Evolutionary conservation across 2,329 filamentous ascomycete species (phyloP), one percentile per base, ranked within the genome.

Genomic region (Cercospora brassicicola): DNA sequence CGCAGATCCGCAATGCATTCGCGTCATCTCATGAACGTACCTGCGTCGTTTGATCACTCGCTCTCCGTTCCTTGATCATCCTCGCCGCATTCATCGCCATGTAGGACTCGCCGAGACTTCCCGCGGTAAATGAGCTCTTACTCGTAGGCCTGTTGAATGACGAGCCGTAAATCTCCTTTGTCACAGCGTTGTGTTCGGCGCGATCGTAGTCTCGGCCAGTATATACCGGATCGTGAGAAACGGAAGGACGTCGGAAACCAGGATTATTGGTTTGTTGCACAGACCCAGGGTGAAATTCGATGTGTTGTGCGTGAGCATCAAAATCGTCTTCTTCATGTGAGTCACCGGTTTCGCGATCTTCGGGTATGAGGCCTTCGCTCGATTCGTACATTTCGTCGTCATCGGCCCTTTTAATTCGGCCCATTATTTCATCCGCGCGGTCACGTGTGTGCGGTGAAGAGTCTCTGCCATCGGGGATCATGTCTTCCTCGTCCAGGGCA

Each of bases 71-170:
- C 51, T 68, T 65, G 23, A 69, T 74, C 70, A 78, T 71, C 64
- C 72, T 65, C 67, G 77, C 75, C n/a, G 77, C 77, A 68, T 77
- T 76, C 23, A 72, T 66, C 9, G 73, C 75, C 78, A 79, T 79
- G 59, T 74, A 79, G 5, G 69, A 73, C 72, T 79, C 78, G 9
- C 78, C 78, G 23, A 79, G 59, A 48, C 71, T 74, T n/a, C 78
- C 76, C 23, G 64, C 72, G 20, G 71, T 74, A 56, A 77, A 76
- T 3, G 70, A 72, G 18, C 68, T 70, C 51, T 73, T 74, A 45
- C 61, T 71, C n/a, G 69, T 55, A 26, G 72, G 69, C 26, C 71
- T 39, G 10, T 48, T 69, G 4, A 59, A 42, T 2, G 61, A 71
- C 71, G 28, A 67, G 1, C 75, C 75, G 28, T 76, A 76, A 2